Evolutionary conservation across 805 yeast genomes (phyloP), one percentile per base, ranked within the genome.

Genomic region (Tetrapisispora namnaoensis): DNA sequence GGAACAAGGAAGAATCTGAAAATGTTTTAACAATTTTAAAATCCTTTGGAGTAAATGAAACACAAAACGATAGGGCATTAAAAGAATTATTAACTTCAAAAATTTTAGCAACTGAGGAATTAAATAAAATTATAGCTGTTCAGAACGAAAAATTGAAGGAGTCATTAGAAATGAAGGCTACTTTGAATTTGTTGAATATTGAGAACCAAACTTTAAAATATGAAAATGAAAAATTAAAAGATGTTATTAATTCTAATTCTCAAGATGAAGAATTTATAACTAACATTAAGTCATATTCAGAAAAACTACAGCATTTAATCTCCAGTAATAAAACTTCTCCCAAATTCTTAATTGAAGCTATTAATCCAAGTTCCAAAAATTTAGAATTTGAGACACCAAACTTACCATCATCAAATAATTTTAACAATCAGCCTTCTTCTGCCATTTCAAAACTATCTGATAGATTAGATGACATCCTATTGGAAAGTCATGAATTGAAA

Each of bases 381-480:
- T 7, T 35, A 18, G 44, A 28, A 5, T 42, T 42, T 14, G 37
- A 28, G 11, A 42, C 44, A 2, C 44, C 44, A 7, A 42, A 42
- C 18, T 2, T 42, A 13, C 44, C 32, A 42, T 10, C 36, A 18
- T 30, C 44, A 11, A 42, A 14, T 16, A 9, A 22, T 13, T 18
- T 21, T 17, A 55, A 44, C 28, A 50, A 49, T n/a, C 56, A 53
- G 35, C 62, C 58, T 41, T 51, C 56, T 42, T 51, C 47, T 16
- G 61, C 72, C 48, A 70, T 73, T 16, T 46, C 59, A 24, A 70
- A 70, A 52, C 65, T 83, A 49, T 84, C 79, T 49, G 57, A 65
- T 22, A 84, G 81, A 56, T 69, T 83, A 46, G 80, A 80, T 51
- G 78, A 78, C 22, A 65, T 82, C 48, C 57, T 81, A 53, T 53